Percentiles rank a stretch among this genome's conserved stretches.
phyloP scores from a whole-genome alignment of 192 early-diverging fungal species.

The Dimargaris verticillata region DNA sequence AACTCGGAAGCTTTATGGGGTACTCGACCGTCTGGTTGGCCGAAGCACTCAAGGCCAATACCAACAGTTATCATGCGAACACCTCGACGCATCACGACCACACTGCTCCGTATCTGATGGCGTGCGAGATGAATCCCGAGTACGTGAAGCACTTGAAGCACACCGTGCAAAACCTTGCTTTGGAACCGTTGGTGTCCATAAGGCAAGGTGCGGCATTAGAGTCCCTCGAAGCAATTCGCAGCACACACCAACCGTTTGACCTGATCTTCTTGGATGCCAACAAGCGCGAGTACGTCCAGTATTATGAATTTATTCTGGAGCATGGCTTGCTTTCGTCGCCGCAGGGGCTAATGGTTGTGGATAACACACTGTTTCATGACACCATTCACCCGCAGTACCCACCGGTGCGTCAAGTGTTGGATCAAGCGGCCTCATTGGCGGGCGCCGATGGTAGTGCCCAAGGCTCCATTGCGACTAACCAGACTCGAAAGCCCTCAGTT shows the following conservation, averaged over 20 bases:
- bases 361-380: constrained; percentile 26
- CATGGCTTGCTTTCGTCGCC: constrained; percentile 29
- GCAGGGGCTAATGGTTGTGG: constrained; percentile 43
- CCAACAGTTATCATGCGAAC: constrained; percentile 12
- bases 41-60: constrained; percentile 33
- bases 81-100: constrained; percentile 7
- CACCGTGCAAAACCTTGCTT: constrained; percentile 18
- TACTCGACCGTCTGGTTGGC: constrained; percentile 47
- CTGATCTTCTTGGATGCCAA: constrained; percentile 55
- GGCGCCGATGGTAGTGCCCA: not conserved
- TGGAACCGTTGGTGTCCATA: constrained; percentile 26
- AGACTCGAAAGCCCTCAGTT: not conserved
- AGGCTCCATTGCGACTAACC: not conserved
- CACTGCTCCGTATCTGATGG: constrained; percentile 16
- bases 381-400: constrained; percentile 13
- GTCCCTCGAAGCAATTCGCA: constrained; percentile 16
- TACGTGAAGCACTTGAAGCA: constrained; percentile 27
- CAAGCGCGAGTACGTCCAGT: constrained; percentile 42
- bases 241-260: constrained; percentile 33
- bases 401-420: not conserved
- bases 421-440: not conserved
- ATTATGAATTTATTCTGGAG: constrained; percentile 44
- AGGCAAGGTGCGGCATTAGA: constrained; percentile 22
- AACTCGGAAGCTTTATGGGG: constrained; percentile 55
- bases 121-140: constrained; percentile 36